A percentile compares a stretch with the other conserved stretches of the same genome.
Evolutionary conservation across 139 green algal genomes (phyloP).

Genomic region (Chlamydomonas incerta): DNA sequence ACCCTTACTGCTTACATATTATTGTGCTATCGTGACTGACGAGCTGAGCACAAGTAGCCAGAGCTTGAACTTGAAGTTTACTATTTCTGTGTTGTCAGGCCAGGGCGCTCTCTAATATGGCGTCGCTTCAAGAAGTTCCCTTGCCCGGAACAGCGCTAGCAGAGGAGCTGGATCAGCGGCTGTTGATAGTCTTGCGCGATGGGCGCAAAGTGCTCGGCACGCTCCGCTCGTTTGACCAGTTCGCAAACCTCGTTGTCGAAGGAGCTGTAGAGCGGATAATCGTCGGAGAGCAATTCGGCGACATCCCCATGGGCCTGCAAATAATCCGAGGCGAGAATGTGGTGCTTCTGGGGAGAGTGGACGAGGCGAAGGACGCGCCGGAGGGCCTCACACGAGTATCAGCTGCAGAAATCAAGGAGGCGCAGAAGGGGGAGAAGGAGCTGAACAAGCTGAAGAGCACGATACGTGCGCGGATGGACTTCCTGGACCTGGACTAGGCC

Average conservation of each 20-base stretch:
- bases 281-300: conserved; percentile 80
- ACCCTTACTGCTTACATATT: too few relatives aligned
- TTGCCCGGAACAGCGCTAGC: conserved; percentile 74
- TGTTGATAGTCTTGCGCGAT: conserved; percentile 78
- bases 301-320: conserved; percentile 85
- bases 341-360: conserved; percentile 87
- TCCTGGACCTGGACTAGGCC: conserved; percentile 68
- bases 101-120: too few relatives aligned
- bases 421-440: conserved; percentile 79
- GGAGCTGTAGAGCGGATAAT: conserved; percentile 81
- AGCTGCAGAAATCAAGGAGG: conserved; percentile 71
- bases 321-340: conserved; percentile 84
- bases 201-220: conserved; percentile 74
- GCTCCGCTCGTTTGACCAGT: conserved; percentile 81
- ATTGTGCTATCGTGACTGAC: too few relatives aligned
- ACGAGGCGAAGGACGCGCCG: conserved; percentile 70
- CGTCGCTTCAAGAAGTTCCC: conserved; percentile 45
- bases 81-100: too few relatives aligned
- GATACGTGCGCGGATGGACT: conserved; percentile 82
- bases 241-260: conserved; percentile 87
- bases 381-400: conserved; percentile 66
- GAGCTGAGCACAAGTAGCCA: too few relatives aligned
- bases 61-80: too few relatives aligned
- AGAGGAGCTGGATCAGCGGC: conserved; percentile 75
- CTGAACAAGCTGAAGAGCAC: conserved; percentile 77